phyloP scores from a whole-genome alignment of 805 yeast species.

The Jamesozyma piceae region DNA sequence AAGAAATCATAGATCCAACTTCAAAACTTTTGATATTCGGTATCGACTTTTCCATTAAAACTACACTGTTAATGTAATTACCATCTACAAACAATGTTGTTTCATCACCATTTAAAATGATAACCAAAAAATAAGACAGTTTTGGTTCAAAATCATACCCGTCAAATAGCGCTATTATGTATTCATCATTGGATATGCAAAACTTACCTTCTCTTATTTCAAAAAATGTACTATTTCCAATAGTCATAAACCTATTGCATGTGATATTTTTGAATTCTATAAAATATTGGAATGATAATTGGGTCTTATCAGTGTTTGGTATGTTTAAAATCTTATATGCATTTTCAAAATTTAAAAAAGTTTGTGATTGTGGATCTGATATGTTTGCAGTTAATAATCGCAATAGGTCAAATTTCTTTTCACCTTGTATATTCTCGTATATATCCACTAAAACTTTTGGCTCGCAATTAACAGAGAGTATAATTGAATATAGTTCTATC shows the following conservation, averaged over 20 bases:
- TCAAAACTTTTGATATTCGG: conserved; percentile 14
- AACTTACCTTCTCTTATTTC: conserved; percentile 25
- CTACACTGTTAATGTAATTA: conserved; percentile 12
- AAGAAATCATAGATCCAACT: conserved; percentile 28
- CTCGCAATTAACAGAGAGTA: conserved; percentile 14
- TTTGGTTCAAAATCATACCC: conserved; percentile 19
- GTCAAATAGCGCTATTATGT: conserved; percentile 22
- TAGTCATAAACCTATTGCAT: conserved; percentile 24
- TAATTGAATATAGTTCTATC: conserved; percentile 12
- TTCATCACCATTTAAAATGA: conserved; percentile 8
- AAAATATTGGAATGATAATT: conserved; percentile 25
- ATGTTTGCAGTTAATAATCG: conserved; percentile 11
- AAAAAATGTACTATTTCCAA: conserved; percentile 19
- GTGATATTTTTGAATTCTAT: conserved; percentile 22
- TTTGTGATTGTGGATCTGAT: conserved; percentile 16
- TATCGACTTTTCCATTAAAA: conserved; percentile 11
- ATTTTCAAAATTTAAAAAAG: conserved; percentile 26
- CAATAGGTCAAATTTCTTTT: conserved; percentile 7
- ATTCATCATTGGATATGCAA: conserved; percentile 25
- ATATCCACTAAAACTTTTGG: conserved; percentile 16
- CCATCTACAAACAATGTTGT: conserved; percentile 21
- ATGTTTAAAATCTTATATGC: conserved; percentile 15
- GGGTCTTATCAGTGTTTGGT: neutral
- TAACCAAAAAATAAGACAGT: conserved; percentile 13
- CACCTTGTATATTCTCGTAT: conserved; percentile 8